Percentiles rank a stretch among this genome's conserved stretches.
phyloP scores from a whole-genome alignment of 768 basidiomycete species.

The Amanita exitialis region DNA sequence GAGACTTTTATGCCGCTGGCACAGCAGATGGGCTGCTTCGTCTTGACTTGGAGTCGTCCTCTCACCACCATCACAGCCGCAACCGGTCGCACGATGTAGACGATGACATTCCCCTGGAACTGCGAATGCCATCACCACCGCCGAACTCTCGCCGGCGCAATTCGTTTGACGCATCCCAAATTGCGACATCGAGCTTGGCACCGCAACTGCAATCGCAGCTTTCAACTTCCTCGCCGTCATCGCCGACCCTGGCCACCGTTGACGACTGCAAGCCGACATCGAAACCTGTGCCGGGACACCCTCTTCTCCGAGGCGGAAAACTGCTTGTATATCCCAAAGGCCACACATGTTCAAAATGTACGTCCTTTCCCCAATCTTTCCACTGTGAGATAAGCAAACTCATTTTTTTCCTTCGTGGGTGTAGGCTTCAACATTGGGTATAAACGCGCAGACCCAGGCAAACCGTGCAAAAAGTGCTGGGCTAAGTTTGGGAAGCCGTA shows the following conservation, averaged over 20 bases:
- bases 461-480: slow-evolving; percentile 74
- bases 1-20: slow-evolving; percentile 52
- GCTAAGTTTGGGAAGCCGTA: slow-evolving; percentile 53
- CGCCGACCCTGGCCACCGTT: neutral
- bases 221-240: neutral
- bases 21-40: slow-evolving; percentile 14
- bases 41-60: neutral
- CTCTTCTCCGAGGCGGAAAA: slow-evolving; percentile 49
- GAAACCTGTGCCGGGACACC: slow-evolving; percentile 54
- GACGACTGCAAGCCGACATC: slow-evolving; percentile 58
- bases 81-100: neutral
- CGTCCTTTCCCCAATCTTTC: slow-evolving; percentile 10
- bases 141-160: neutral
- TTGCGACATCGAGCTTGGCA: no score
- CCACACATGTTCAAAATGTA: slow-evolving; percentile 61
- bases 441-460: slow-evolving; percentile 52
- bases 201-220: neutral
- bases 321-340: slow-evolving; percentile 64
- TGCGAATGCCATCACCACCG: no score
- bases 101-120: neutral
- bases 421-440: slow-evolving; percentile 69
- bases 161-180: neutral
- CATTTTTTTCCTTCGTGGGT: neutral
- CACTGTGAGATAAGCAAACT: neutral
- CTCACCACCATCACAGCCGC: neutral